phyloP scores from a whole-genome alignment of 768 basidiomycete genomes.

The Auriscalpium orientale region DNA sequence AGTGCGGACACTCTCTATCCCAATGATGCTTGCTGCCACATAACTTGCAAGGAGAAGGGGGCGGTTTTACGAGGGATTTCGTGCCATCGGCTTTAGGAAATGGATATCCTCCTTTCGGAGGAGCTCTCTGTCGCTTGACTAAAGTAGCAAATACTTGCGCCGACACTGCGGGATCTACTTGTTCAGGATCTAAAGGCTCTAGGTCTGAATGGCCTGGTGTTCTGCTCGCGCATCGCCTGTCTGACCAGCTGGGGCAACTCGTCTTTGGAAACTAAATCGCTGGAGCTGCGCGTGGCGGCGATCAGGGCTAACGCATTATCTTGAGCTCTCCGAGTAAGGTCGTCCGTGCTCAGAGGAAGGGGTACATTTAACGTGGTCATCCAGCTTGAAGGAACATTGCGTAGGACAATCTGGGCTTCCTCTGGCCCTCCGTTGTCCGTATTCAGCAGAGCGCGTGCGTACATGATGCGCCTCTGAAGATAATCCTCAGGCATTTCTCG shows the following conservation, averaged over 20 bases:
- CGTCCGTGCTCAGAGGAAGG: neutral
- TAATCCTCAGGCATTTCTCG: too few species aligned
- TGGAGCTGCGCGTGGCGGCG: neutral
- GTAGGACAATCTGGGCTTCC: too few species aligned
- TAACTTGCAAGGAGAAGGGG: neutral
- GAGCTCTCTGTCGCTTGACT: neutral
- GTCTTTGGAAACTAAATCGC: too few species aligned
- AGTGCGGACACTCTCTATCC: slow-evolving; percentile 27
- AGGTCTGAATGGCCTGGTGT: too few species aligned
- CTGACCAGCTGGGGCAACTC: too few species aligned
- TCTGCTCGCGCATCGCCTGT: too few species aligned
- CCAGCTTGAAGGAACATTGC: neutral
- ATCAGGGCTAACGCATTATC: neutral
- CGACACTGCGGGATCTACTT: too few species aligned
- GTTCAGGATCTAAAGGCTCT: too few species aligned
- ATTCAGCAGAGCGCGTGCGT: too few species aligned
- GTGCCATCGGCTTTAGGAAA: neutral
- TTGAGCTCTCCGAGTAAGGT: neutral
- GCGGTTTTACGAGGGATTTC: neutral
- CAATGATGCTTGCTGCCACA: slow-evolving; percentile 29
- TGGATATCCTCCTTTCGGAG: neutral
- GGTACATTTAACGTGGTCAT: neutral
- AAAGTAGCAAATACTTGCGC: too few species aligned
- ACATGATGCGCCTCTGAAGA: too few species aligned
- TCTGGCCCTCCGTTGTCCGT: too few species aligned